Conservation (phyloP, 257 asterid genomes). For the Rehmannia glutinosa region DNA sequence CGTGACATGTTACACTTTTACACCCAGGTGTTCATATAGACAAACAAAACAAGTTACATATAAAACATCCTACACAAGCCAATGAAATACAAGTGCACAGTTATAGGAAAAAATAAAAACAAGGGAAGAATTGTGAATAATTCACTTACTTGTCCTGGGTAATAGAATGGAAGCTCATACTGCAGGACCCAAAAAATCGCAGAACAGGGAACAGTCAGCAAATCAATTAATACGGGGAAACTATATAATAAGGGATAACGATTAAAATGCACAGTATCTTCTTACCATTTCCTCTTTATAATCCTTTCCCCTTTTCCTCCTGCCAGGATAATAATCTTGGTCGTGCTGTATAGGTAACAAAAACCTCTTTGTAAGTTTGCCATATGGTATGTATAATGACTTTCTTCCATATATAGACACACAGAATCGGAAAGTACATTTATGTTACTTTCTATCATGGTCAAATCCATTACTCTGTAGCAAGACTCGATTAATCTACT, state of each 20-base stretch:
- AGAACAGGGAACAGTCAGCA: slow-evolving; percentile 28
- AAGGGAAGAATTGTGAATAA: neutral
- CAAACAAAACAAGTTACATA: neutral
- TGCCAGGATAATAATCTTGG: slow-evolving; percentile 94
- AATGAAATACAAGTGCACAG: neutral
- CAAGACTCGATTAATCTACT: neutral
- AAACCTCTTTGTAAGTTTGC: slow-evolving; percentile 12
- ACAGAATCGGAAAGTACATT: neutral
- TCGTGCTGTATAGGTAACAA: slow-evolving; percentile 52
- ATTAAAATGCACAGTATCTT: neutral
- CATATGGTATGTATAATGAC: neutral
- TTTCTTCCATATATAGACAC: neutral
- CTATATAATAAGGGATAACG: no score
- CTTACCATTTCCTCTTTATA: slow-evolving; percentile 85
- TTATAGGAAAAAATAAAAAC: neutral
- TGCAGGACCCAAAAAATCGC: slow-evolving; percentile 39
- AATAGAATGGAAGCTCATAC: slow-evolving; percentile 96
- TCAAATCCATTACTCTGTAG: neutral
- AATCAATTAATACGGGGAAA: slow-evolving; percentile 3
- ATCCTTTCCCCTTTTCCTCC: slow-evolving; percentile 95
- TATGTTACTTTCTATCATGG: neutral
- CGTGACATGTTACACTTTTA: neutral
- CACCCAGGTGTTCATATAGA: no score
- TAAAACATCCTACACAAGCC: neutral
- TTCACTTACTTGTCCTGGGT: slow-evolving; percentile 87